Percentiles rank a stretch among this genome's conserved stretches.
Evolutionary conservation across 805 yeast species (phyloP).

Genomic region (Scheffersomyces stipitis): DNA sequence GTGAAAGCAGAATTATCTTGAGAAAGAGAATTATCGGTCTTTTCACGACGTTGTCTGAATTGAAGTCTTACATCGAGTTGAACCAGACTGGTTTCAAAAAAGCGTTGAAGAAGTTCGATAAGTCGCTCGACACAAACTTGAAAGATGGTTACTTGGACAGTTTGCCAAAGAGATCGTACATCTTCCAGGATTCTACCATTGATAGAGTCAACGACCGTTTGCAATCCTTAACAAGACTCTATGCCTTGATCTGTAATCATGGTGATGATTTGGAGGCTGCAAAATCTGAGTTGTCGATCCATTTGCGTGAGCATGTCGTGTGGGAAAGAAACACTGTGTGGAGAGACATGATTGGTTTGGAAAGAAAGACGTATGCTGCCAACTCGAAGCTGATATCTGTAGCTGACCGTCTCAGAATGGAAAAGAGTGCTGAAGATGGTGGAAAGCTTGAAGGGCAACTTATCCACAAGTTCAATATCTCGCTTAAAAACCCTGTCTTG

Average conservation of each 20-base stretch:
- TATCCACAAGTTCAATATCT: constrained; percentile 18
- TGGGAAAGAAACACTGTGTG: constrained; percentile 58
- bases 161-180: constrained; percentile 43
- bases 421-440: constrained; percentile 6
- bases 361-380: constrained; percentile 38
- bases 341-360: constrained; percentile 56
- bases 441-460: constrained; percentile 1
- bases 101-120: constrained; percentile 54
- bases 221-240: constrained; percentile 29
- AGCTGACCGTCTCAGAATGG: constrained; percentile 3
- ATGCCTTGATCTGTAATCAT: constrained; percentile 41
- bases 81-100: constrained; percentile 54
- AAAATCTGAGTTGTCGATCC: constrained; percentile 55
- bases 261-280: constrained; percentile 41
- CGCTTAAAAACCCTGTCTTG: constrained; percentile 33
- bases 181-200: constrained; percentile 37
- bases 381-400: constrained; percentile 8
- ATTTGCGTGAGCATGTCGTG: constrained; percentile 53
- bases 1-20: constrained; percentile 50
- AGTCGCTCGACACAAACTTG: constrained; percentile 44
- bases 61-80: constrained; percentile 51
- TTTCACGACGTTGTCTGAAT: constrained; percentile 47
- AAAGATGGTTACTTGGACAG: constrained; percentile 45
- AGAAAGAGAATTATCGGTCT: constrained; percentile 46
- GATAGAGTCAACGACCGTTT: constrained; percentile 31